phyloP scores from a whole-genome alignment of 495 filamentous ascomycete species.

The Neurospora sp. region DNA sequence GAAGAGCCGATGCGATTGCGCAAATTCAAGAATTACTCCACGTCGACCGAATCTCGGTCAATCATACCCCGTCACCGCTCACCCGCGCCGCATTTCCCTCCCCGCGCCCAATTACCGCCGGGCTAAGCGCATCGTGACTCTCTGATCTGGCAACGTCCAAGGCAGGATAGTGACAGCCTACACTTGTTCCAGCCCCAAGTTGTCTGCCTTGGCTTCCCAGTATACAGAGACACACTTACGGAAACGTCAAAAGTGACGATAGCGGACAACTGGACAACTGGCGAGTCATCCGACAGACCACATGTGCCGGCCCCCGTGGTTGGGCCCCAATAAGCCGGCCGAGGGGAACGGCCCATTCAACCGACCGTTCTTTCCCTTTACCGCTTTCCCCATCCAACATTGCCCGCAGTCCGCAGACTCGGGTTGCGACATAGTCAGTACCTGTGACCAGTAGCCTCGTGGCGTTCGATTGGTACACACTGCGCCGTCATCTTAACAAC shows the following conservation, averaged over 20 bases:
- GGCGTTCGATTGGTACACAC: conserved; percentile 1
- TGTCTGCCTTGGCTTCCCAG: neutral
- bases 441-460: neutral
- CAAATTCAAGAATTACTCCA: neutral
- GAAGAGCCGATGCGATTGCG: too few relatives aligned
- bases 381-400: neutral
- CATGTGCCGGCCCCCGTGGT: neutral
- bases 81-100: neutral
- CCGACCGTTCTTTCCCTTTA: neutral
- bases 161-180: neutral
- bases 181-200: neutral
- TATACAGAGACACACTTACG: neutral
- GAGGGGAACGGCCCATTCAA: neutral
- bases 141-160: neutral
- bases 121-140: neutral
- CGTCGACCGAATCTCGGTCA: neutral
- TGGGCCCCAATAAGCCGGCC: conserved; percentile 1
- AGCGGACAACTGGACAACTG: neutral
- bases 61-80: neutral
- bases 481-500: neutral
- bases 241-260: neutral
- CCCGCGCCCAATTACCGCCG: neutral
- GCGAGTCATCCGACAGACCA: neutral
- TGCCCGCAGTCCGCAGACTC: neutral
- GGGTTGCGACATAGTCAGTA: neutral